Evolutionary conservation across 306 rosid genomes (phyloP), one percentile per base, ranked within the genome.

Genomic region (Astragalus membranaceus): DNA sequence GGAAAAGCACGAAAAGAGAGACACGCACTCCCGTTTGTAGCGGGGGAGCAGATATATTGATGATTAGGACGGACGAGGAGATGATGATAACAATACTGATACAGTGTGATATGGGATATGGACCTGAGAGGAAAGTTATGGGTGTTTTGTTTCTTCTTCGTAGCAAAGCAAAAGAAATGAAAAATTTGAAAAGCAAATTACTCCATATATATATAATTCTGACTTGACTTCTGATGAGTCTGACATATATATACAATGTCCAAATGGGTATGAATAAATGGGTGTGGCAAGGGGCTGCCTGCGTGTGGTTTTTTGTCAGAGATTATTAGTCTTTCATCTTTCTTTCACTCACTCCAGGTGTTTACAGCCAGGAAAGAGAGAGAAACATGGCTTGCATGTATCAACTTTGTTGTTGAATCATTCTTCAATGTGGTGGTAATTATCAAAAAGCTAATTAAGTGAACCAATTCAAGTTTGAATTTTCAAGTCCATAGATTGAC

Each of bases 1-100:
- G 64, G 53, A 61, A 56, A 55, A 60, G 37, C 37, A 30, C 41
- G 16, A 57, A 52, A 69, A 80, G 47, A 52, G 51, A 30, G 78
- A 65, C 3, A 26, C 3, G 56, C 54, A 70, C 68, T 49, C 76
- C 87, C 90, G 88, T 77, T 76, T 75, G 86, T n/a, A 75, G 82
- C 85, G 86, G 92, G 95, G 96, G 88, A 89, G 85, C 85, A 85
- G 80, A 81, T 80, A 85, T 80, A 82, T 81, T 77, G 82, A 85
- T 83, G 87, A 89, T 82, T 78, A 79, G 87, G 81, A 76, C 76
- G 11, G 46, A n/a, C n/a, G 5, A 44, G 54, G 79, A 82, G 30
- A 26, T 26, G 23, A 26, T 26, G 30, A 26, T 26, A 26, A 26
- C 30, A 26, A 26, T 26, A 26, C 30, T 26, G 30, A 26, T 26